A percentile compares a stretch with the other conserved stretches of the same genome.
Evolutionary conservation across 306 rosid genomes (phyloP).

Genomic region (Quercus berberidifolia): DNA sequence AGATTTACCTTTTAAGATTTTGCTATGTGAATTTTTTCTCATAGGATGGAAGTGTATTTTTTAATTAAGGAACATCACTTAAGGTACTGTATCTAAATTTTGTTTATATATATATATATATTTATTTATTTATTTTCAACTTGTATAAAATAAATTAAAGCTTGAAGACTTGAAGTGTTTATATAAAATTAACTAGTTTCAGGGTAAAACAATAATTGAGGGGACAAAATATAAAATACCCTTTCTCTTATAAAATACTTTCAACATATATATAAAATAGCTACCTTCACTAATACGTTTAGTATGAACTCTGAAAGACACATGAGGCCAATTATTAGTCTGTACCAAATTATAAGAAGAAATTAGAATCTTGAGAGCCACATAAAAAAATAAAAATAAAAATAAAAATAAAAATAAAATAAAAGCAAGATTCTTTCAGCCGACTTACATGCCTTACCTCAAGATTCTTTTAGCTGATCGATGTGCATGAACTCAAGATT

Average conservation of each 20-base stretch:
- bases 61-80: accelerated
- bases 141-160: too few relatives aligned
- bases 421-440: neutral
- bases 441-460: neutral
- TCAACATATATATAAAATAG: neutral
- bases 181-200: too few relatives aligned
- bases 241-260: neutral
- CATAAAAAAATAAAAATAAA: neutral
- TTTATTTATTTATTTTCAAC: too few relatives aligned
- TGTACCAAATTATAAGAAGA: neutral
- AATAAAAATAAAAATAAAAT: too few relatives aligned
- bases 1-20: too few relatives aligned
- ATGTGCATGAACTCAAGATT: neutral
- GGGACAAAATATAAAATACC: neutral
- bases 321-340: neutral
- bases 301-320: neutral
- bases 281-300: neutral
- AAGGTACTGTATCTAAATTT: accelerated
- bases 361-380: neutral
- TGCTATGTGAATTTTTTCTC: too few relatives aligned
- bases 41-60: accelerated
- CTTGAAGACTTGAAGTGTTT: too few relatives aligned
- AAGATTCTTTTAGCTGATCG: neutral
- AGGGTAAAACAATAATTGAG: neutral
- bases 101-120: too few relatives aligned